phyloP scores from a whole-genome alignment of 352 stramenopile species.

The Pythium phragmiticola region DNA sequence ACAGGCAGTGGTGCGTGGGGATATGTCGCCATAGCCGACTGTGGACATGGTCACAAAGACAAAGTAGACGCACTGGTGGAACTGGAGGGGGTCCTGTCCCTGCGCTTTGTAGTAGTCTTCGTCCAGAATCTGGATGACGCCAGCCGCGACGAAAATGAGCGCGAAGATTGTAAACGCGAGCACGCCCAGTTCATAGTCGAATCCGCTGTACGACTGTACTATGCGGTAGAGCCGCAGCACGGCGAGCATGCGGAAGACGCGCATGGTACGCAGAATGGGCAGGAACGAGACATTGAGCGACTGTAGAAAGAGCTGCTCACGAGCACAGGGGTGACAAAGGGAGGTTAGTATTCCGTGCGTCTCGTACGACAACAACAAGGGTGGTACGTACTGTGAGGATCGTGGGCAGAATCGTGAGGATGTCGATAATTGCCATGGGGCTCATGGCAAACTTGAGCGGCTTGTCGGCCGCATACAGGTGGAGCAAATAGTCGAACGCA shows the following conservation, averaged over 20 bases:
- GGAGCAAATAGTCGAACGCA: slow-evolving; percentile 48
- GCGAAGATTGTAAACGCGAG: slow-evolving; percentile 56
- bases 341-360: neutral
- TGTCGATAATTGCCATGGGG: slow-evolving; percentile 53
- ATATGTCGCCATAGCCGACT: slow-evolving; percentile 63
- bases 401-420: slow-evolving; percentile 55
- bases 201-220: slow-evolving; percentile 50
- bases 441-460: slow-evolving; percentile 41
- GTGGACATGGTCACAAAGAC: slow-evolving; percentile 68
- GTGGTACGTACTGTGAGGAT: slow-evolving; percentile 33
- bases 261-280: slow-evolving; percentile 47
- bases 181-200: slow-evolving; percentile 60
- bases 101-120: slow-evolving; percentile 50
- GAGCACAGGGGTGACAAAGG: neutral
- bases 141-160: slow-evolving; percentile 57
- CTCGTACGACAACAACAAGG: neutral
- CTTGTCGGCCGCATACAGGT: slow-evolving; percentile 43
- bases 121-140: slow-evolving; percentile 57
- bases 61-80: slow-evolving; percentile 68
- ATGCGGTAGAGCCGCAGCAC: slow-evolving; percentile 61
- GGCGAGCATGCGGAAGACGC: slow-evolving; percentile 56
- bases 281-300: slow-evolving; percentile 38
- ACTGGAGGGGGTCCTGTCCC: slow-evolving; percentile 33
- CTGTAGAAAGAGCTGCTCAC: slow-evolving; percentile 35
- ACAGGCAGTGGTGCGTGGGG: slow-evolving; percentile 45